phyloP scores from a whole-genome alignment of 1,139 yeast genomes.

The Pichia sp. region DNA sequence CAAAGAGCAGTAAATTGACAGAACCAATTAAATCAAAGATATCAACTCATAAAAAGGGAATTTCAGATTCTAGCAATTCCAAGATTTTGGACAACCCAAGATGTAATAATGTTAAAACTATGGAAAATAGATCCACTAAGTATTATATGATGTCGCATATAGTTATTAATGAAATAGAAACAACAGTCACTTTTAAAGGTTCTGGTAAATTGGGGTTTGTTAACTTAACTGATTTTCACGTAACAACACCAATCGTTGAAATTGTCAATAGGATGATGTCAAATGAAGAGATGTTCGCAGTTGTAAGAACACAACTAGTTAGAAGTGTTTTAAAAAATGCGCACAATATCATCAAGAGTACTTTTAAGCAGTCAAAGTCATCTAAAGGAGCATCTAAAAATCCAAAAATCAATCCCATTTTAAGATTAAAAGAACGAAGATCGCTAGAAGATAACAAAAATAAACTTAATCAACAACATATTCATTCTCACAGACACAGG shows the following conservation, averaged over 20 bases:
- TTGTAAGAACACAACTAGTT: constrained; percentile 61
- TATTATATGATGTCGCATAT: constrained; percentile 42
- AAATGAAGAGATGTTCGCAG: constrained; percentile 59
- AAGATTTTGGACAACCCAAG: not conserved
- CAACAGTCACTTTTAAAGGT: constrained; percentile 73
- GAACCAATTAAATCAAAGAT: not conserved
- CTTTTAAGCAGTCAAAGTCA: constrained; percentile 24
- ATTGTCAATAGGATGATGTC: constrained; percentile 74
- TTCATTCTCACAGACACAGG: not conserved
- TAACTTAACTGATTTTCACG: constrained; percentile 63
- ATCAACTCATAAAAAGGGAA: not conserved
- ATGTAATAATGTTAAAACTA: constrained; percentile 32
- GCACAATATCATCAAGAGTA: constrained; percentile 75
- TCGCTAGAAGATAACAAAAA: not conserved
- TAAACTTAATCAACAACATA: not conserved
- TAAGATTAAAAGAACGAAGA: constrained; percentile 5
- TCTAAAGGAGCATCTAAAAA: constrained; percentile 11
- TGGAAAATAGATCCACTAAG: constrained; percentile 57
- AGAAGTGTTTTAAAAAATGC: constrained; percentile 65
- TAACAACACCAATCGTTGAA: constrained; percentile 58
- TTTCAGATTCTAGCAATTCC: not conserved
- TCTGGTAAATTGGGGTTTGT: constrained; percentile 58
- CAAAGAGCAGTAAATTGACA: not conserved
- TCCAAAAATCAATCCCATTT: constrained; percentile 8
- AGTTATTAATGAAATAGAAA: constrained; percentile 44